Conservation (phyloP, 257 asterid species). For the Lycium barbarum region DNA sequence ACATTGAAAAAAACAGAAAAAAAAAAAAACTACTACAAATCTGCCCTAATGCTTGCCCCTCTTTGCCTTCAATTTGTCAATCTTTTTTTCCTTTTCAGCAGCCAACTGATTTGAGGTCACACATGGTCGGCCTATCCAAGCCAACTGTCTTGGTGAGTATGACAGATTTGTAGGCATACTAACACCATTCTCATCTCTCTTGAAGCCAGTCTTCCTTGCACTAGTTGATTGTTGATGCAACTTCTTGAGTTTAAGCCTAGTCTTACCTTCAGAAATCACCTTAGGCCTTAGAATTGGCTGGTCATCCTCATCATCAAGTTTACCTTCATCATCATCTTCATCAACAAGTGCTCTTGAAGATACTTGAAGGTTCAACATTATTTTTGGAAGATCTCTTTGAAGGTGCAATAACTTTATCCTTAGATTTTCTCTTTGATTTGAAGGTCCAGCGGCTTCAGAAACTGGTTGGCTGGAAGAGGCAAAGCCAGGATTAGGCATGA, state of each 20-base stretch:
- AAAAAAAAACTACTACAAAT: too few relatives aligned
- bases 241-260: not conserved
- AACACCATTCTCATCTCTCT: not conserved
- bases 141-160: not conserved
- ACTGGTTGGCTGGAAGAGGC: too few relatives aligned
- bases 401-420: too few relatives aligned
- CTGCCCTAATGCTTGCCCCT: not conserved
- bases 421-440: too few relatives aligned
- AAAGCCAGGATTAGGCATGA: too few relatives aligned
- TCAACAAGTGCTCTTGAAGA: not conserved
- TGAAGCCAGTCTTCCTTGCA: not conserved
- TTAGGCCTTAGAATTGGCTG: not conserved
- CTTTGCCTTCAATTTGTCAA: too few relatives aligned
- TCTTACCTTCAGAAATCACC: not conserved
- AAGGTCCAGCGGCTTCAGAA: too few relatives aligned
- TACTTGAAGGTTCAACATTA: too few relatives aligned
- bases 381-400: too few relatives aligned
- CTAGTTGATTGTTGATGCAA: not conserved
- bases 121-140: not conserved
- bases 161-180: not conserved
- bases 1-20: too few relatives aligned
- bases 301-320: not conserved
- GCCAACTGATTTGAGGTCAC: not conserved
- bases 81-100: not conserved
- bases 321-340: not conserved